Evolutionary conservation across 805 yeast genomes (phyloP), one percentile per base, ranked within the genome.

Genomic region (Sporopachydermia quercuum): DNA sequence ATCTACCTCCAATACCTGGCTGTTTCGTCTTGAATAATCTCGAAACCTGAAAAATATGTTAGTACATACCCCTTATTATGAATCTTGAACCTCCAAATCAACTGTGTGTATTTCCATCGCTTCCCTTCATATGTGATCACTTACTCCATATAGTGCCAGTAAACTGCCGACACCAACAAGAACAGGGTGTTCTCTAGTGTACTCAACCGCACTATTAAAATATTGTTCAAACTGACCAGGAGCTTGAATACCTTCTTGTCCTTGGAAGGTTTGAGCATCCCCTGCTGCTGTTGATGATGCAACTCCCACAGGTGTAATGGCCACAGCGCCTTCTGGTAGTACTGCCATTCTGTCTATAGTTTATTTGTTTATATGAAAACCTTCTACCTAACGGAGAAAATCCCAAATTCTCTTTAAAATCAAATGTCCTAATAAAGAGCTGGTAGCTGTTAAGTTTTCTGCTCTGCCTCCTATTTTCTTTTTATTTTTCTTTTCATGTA

Each of bases 1-100:
- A 74, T 47, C 74, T 71, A 6, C 80, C 80, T 42, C 67, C 65
- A 16, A 71, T 55, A 34, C 84, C 80, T n/a, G 85, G 80, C 45
- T 76, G 79, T 34, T 51, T 42, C 40, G 54, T 55, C 36, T 52
- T 46, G 45, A 59, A 49, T 17, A 57, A 8, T n/a, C 13, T 23
- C 30, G 30, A 23, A 23, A 23, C 30, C 30, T 23, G 30, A 8
- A 23, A n/a, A n/a, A n/a, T n/a, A 8, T 23, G 30, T 23, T 23
- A 23, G 30, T n/a, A 23, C n/a, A n/a, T n/a, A n/a, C n/a, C 30
- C 30, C 8, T 23, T 23, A 23, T 23, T n/a, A 23, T 23, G 13
- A 8, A 23, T 23, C n/a, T 8, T 23, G 30, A 23, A 8, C 30
- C 30, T 8, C n/a, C n/a, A n/a, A n/a, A n/a, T n/a, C n/a, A n/a